Base-by-base conservation (phyloP, 2,329 filamentous ascomycete species). In the Phialocephala subalpina region DNA sequence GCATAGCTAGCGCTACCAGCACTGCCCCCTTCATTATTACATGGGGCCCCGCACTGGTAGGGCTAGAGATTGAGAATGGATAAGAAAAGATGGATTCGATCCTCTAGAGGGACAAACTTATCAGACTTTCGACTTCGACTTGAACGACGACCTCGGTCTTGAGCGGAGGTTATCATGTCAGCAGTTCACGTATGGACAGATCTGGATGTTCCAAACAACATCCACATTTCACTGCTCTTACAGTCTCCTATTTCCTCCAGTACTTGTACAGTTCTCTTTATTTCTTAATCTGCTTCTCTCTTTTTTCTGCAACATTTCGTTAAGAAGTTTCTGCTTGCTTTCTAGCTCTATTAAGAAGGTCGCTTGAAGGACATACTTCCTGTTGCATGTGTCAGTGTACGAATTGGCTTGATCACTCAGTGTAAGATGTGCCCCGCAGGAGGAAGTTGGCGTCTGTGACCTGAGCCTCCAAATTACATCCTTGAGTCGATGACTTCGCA, bases 401-500 rank as follows among this genome's bases (percentile, higher is more conserved):
- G 29, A 33, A n/a, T n/a, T n/a, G 36, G 9, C 36, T 12, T 16
- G 11, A 40, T 40, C 36, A 12, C 36, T 40, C 11, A 16, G 3
- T 40, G 36, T 40, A 16, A 40, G 36, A 40, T 40, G 36, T 16
- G 18, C 11, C 36, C 36, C 3, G 9, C 36, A 12, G 36, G 36
- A 40, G 36, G 18, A 40, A 2, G n/a, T n/a, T n/a, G n/a, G n/a
- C n/a, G n/a, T 95, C 92, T 75, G 88, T 90, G 40, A 98, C 95
- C 55, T 88, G 88, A 75, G 92, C 95, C 73, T 98, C 96, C 27
- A 88, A 83, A 70, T 92, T 90, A 65, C 84, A 82, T 60, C 85
- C 84, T 52, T 84, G 86, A 36, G 86, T 83, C 11, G 85, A 80
- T 58, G 81, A 82, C 81, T 93, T 94, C 67, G 88, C 87, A 38